These are phyloP conservation scores for Phytopythium boreale DNA, from an alignment of 352 stramenopile species.

Conservation along the genomic window DNA sequence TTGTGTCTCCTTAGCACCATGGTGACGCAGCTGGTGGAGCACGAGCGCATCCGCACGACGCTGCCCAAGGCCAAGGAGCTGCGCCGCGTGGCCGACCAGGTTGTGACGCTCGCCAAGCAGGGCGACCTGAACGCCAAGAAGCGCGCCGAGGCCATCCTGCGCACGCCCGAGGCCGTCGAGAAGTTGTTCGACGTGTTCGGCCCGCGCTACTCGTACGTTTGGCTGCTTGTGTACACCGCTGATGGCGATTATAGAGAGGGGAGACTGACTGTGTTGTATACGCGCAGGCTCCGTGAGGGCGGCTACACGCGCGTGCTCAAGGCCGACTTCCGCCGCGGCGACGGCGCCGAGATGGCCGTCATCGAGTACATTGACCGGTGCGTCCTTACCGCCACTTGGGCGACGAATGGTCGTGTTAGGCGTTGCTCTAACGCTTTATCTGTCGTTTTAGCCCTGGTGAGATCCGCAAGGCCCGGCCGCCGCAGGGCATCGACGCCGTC, in stretches of 20 bases:
- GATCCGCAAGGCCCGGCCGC: constrained; percentile 78
- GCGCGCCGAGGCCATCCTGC: constrained; percentile 80
- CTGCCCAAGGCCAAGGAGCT: constrained; percentile 96
- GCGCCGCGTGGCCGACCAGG: constrained; percentile 91
- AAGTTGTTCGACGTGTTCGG: constrained; percentile 97
- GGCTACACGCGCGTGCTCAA: constrained; percentile 98
- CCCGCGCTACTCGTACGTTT: constrained; percentile 91
- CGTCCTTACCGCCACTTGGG: background rate
- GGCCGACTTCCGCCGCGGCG: constrained; percentile 88
- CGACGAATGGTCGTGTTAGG: background rate
- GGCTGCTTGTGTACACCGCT: constrained; percentile 3
- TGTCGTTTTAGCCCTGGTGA: constrained; percentile 54
- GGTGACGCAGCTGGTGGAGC: constrained; percentile 96
- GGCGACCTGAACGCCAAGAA: constrained; percentile 83
- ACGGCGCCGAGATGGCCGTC: constrained; percentile 96
- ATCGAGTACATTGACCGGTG: constrained; percentile 98
- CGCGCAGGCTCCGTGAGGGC: constrained; percentile 55
- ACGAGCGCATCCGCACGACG: constrained; percentile 97
- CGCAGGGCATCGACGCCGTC: constrained; percentile 52
- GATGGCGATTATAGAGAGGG: background rate
- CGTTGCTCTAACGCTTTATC: background rate
- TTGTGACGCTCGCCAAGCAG: constrained; percentile 94
- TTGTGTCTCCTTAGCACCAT: constrained; percentile 72
- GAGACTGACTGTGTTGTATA: constrained; percentile 8
- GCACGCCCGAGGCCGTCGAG: constrained; percentile 88